Percentiles rank a stretch among this genome's conserved stretches.
phyloP scores from a whole-genome alignment of 139 green algal species.

The Chlamydomonas sphaeroides region DNA sequence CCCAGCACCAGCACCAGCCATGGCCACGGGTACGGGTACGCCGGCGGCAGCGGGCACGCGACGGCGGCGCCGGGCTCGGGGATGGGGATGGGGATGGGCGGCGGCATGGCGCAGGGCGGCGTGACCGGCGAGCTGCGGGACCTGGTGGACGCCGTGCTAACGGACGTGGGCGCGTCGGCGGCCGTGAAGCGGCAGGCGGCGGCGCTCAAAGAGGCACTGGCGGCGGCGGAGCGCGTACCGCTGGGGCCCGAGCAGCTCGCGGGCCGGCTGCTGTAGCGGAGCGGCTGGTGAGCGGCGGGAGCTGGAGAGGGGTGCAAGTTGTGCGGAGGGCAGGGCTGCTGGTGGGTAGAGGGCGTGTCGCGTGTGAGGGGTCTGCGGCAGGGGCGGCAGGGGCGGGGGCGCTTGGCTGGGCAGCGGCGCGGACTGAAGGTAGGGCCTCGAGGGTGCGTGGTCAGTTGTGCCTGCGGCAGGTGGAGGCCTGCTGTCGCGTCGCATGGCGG shows the following conservation, averaged over 20 bases:
- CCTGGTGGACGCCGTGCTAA: conserved; percentile 35
- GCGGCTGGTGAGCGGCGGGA: too few species aligned
- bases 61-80: not conserved
- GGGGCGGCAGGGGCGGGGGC: too few species aligned
- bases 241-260: conserved; percentile 22
- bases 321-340: too few species aligned
- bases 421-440: too few species aligned
- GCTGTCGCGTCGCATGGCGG: too few species aligned
- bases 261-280: conserved; percentile 10
- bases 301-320: too few species aligned
- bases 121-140: not conserved
- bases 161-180: conserved; percentile 5
- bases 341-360: too few species aligned
- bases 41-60: too few species aligned
- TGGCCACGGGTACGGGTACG: not conserved
- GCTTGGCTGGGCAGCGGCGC: too few species aligned
- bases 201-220: conserved; percentile 37
- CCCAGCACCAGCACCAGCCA: not conserved
- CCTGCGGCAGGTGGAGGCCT: too few species aligned
- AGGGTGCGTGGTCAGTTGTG: too few species aligned
- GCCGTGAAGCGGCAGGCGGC: conserved; percentile 38
- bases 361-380: too few species aligned
- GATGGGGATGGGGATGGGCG: not conserved
- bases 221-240: conserved; percentile 4
- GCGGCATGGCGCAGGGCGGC: not conserved